phyloP scores from a whole-genome alignment of 805 yeast species.

The Ogataea paraovalis region DNA sequence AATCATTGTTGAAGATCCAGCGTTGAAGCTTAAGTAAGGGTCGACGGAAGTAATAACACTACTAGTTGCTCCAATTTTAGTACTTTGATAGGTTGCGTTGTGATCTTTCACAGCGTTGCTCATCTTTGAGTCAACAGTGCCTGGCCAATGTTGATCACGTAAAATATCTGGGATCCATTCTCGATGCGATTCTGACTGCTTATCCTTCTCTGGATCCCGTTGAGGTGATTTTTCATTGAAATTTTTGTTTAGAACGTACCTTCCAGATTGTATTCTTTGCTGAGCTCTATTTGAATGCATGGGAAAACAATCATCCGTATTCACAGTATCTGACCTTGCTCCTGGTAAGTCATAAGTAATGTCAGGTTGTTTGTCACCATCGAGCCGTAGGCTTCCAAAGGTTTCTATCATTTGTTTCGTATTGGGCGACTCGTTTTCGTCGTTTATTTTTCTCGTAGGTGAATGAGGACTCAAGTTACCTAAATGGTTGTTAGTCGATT shows the following conservation, averaged over 20 bases:
- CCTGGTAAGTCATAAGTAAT: background rate
- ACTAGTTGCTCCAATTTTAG: background rate
- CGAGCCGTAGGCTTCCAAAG: slow-evolving; percentile 4
- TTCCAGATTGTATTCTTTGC: slow-evolving; percentile 7
- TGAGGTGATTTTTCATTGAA: slow-evolving; percentile 18
- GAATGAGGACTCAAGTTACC: background rate
- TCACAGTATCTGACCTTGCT: slow-evolving; percentile 16
- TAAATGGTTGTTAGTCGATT: slow-evolving; percentile 3
- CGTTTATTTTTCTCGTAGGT: slow-evolving; percentile 3
- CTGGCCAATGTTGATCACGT: slow-evolving; percentile 26
- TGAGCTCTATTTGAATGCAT: slow-evolving; percentile 1
- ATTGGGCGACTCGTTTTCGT: slow-evolving; percentile 6
- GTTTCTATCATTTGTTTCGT: slow-evolving; percentile 5
- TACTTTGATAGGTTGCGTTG: background rate
- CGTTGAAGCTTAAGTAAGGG: slow-evolving; percentile 21
- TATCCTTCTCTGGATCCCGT: slow-evolving; percentile 1
- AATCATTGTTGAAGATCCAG: slow-evolving; percentile 22
- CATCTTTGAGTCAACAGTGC: background rate
- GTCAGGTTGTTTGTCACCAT: background rate
- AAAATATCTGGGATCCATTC: slow-evolving; percentile 27
- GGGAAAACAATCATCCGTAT: slow-evolving; percentile 22
- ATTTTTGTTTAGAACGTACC: slow-evolving; percentile 16
- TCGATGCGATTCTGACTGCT: background rate
- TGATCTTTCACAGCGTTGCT: background rate
- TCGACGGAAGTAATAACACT: background rate